Conservation (phyloP, 441 rosid genomes). For the Pelargonium fulgidum region DNA sequence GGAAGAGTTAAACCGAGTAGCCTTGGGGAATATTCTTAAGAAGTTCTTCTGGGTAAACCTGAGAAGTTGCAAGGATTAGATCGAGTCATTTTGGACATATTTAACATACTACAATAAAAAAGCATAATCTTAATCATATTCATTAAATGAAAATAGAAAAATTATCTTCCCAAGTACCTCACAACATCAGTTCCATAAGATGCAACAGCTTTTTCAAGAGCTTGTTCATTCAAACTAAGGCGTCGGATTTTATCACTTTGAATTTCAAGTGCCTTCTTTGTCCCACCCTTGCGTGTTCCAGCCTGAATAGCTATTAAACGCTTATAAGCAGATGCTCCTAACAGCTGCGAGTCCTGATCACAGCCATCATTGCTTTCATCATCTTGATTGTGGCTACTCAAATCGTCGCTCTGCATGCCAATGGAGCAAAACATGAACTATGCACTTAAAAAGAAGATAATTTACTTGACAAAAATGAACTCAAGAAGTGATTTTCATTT, state of each 20-base stretch:
- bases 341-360: constrained; percentile 39
- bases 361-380: constrained; percentile 33
- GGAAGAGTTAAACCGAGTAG: constrained; percentile 71
- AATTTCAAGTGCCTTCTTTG: constrained; percentile 54
- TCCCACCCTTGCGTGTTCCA: constrained; percentile 85
- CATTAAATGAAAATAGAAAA: not conserved
- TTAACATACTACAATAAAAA: not conserved
- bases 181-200: constrained; percentile 58
- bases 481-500: not conserved
- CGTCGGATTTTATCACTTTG: constrained; percentile 29
- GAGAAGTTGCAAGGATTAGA: not conserved
- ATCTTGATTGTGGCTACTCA: constrained; percentile 21
- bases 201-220: constrained; percentile 59
- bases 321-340: constrained; percentile 51
- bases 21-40: constrained; percentile 80
- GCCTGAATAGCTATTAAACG: constrained; percentile 76
- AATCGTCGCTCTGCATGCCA: constrained; percentile 33
- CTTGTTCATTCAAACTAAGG: constrained; percentile 79
- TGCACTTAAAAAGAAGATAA: constrained; percentile 6
- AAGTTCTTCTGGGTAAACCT: constrained; percentile 87
- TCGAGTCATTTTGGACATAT: not conserved
- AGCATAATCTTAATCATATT: not conserved
- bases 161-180: constrained; percentile 38
- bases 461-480: not conserved
- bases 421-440: constrained; percentile 16